Evolutionary conservation across 2,329 filamentous ascomycete genomes (phyloP).

Genomic region (Didymella lethalis): DNA sequence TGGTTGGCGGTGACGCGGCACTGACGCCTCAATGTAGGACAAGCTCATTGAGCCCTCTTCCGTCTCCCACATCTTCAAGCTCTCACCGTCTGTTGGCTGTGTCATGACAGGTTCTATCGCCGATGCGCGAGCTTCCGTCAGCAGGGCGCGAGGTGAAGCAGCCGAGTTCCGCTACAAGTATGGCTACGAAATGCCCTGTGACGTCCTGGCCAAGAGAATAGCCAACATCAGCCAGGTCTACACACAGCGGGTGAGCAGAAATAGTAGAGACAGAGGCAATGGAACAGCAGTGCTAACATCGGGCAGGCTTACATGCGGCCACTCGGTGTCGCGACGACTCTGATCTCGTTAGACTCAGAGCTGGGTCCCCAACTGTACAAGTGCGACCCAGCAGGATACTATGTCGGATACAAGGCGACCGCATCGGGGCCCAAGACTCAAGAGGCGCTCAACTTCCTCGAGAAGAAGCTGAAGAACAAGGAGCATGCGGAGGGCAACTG

Average conservation of each 20-base stretch:
- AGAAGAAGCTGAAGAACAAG: slow-evolving; percentile 99
- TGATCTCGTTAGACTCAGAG: slow-evolving; percentile 93
- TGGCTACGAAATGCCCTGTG: slow-evolving; percentile 99
- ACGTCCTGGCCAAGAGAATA: slow-evolving; percentile 93
- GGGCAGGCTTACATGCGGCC: slow-evolving; percentile 93
- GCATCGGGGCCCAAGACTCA: slow-evolving; percentile 98
- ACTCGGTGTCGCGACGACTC: slow-evolving; percentile 91
- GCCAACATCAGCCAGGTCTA: slow-evolving; percentile 99
- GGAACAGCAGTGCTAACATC: slow-evolving; percentile 40
- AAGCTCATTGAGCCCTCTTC: slow-evolving; percentile 98
- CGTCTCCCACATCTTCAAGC: slow-evolving; percentile 95
- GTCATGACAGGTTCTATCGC: slow-evolving; percentile 99
- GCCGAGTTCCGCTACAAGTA: slow-evolving; percentile 99
- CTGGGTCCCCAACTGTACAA: slow-evolving; percentile 96
- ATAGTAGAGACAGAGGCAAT: not conserved
- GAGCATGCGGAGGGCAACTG: slow-evolving; percentile 89
- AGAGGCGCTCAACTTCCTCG: slow-evolving; percentile 96
- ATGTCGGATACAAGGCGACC: slow-evolving; percentile 97
- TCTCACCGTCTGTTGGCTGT: slow-evolving; percentile 94
- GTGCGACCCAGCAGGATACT: slow-evolving; percentile 97
- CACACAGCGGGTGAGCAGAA: slow-evolving; percentile 81
- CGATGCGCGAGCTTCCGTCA: slow-evolving; percentile 91
- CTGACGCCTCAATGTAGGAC: slow-evolving; percentile 67
- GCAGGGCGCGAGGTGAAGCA: slow-evolving; percentile 91
- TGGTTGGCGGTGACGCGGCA: slow-evolving; percentile 4